Evolutionary conservation across 1,284 basidiomycete species (phyloP), one percentile per base, ranked within the genome.

Genomic region (Xanthoconium separans): DNA sequence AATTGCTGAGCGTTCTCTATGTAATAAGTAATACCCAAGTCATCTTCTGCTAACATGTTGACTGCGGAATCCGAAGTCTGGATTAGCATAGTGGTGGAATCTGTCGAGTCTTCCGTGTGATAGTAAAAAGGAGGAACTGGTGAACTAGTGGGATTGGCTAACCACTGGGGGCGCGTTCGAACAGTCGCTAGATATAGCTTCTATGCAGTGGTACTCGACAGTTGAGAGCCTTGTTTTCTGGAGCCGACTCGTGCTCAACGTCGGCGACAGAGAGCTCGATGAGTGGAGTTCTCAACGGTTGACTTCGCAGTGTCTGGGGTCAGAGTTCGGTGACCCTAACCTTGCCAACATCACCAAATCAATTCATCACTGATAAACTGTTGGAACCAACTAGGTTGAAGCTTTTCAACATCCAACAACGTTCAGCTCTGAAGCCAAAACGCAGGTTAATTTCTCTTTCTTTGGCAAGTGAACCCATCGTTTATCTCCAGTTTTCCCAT

Each of bases 1-100:
- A 93, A 93, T 67, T 93, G 88, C 62, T 87, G 88, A 46, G 86
- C 82, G 57, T 82, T 89, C 62, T 89, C 85, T 60, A 92, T 84
- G 57, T 87, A 77, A 70, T 91, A 92, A n/a, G 85, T 81, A 54
- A 92, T 88, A 33, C 86, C 89, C 42, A 90, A 60, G 29, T 65
- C 68, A 44, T 72, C 67, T 41, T 70, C 62, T 47, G 65, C 53
- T 20, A 56, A 55, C 36, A 67, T 47, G 40, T 61, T 70, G 20
- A 56, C 50, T 37, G 51, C 44, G 46, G 64, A 50, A 18, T 44
- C 50, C 13, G 48, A 58, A 31, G 57, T 39, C 33, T 62, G 69
- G 20, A 65, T 50, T 46, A 57, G 58, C 53, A n/a, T 48, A 7
- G 44, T 27, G 42, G 44, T 20, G 30, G 33, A 29, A 42, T 15